Evolutionary conservation across 305 asterid species (phyloP).

Genomic region (Fraxinus sp.): DNA sequence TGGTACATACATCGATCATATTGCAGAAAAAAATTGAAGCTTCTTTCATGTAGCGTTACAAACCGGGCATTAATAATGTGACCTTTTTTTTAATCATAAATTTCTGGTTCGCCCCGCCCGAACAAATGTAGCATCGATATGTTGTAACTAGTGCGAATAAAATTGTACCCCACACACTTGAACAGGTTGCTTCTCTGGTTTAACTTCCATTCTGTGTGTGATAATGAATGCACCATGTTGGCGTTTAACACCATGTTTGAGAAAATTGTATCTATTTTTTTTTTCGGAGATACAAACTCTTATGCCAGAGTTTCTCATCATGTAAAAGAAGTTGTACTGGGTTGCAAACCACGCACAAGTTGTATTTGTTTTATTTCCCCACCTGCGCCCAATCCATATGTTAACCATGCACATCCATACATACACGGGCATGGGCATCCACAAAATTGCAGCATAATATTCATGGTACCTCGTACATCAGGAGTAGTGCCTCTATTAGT

Average conservation of each 20-base stretch:
- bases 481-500: background rate
- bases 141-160: constrained; percentile 16
- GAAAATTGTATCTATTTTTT: background rate
- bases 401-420: background rate
- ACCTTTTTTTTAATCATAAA: background rate
- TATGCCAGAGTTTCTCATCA: background rate
- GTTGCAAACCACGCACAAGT: background rate
- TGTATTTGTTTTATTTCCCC: background rate
- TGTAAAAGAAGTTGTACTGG: background rate
- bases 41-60: background rate
- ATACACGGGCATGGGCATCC: background rate
- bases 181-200: background rate
- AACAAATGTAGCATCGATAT: background rate
- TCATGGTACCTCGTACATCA: background rate
- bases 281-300: background rate
- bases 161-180: background rate
- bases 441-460: background rate
- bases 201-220: constrained; percentile 6
- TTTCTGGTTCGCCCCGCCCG: background rate
- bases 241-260: background rate
- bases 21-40: background rate
- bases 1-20: background rate
- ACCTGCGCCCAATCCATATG: background rate
- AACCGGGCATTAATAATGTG: background rate
- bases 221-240: background rate